Percentiles rank a stretch among this genome's conserved stretches.
Evolutionary conservation across 2,329 filamentous ascomycete genomes (phyloP).

Genomic region (Aspergillus melleus): DNA sequence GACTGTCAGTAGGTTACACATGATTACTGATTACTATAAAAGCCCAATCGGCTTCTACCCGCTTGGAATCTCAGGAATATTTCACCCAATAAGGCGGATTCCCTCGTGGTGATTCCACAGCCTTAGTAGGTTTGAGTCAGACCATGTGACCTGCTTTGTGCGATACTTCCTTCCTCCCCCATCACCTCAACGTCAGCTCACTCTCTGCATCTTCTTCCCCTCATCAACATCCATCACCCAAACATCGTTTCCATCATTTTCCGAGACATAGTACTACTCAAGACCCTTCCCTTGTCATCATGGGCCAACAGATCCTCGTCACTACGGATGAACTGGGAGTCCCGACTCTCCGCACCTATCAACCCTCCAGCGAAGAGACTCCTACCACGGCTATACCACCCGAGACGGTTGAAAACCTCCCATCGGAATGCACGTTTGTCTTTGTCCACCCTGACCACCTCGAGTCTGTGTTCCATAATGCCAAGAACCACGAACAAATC

Average conservation of each 20-base stretch:
- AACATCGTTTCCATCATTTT: background rate
- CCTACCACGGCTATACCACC: background rate
- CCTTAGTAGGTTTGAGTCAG: background rate
- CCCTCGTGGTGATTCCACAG: no score
- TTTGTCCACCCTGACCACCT: background rate
- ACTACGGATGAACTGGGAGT: background rate
- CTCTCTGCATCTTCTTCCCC: background rate
- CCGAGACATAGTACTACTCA: background rate
- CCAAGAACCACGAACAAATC: background rate
- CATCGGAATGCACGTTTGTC: background rate
- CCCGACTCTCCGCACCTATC: background rate
- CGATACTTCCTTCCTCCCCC: background rate
- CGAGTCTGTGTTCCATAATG: background rate
- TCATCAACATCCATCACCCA: background rate
- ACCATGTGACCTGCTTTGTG: background rate
- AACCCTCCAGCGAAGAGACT: background rate
- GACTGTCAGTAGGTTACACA: no score
- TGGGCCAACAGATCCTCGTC: background rate
- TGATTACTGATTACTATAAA: no score
- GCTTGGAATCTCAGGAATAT: no score
- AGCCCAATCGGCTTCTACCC: no score
- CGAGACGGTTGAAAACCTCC: background rate
- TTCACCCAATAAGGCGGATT: no score
- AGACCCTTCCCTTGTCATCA: background rate
- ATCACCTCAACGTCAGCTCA: background rate